Base-by-base conservation (phyloP, 2,329 filamentous ascomycete genomes). In the Aureobasidium namibiae region DNA sequence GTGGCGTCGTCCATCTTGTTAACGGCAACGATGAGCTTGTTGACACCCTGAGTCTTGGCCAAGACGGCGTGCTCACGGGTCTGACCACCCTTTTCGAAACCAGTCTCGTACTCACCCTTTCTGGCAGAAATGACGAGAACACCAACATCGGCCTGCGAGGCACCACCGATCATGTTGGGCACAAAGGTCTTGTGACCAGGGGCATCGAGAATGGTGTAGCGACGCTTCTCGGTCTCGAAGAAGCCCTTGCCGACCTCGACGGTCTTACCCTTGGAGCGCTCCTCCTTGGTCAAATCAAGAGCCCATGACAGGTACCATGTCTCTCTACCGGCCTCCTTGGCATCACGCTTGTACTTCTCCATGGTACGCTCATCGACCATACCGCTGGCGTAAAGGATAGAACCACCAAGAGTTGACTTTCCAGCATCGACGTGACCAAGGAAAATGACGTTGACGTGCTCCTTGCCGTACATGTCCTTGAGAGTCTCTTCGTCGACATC, bases 1-100 rank as follows among this genome's bases (percentile, higher is more conserved):
- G 94, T 99, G 11, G 87, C 80, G 72, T 99, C 94, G 71, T 99
- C 94, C 95, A 99, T 99, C 82, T 99, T 99, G 84, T 99, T 99
- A 72, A 96, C 92, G 56, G 83, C 94, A 31, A 99, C 87, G 46
- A 97, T 81, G 59, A 99, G 82, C 78, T 96, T 96, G 81, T 95
- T 95, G 61, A 99, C 94, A 75, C 94, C 94, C 72, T 96, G 92
- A 0, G 95, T 99, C 78, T 97, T 96, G 66, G 95, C 95, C 71
- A 99, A 82, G 80, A 99, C 90, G 60, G 95, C 94, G 75, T 97
- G 92, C 82, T 99, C 94, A 72, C 94, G 85, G 57, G 94, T 99
- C 75, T 99, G 94, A 38, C 94, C 92, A 63, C 94, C 94, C 79
- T 88, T 89, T 68, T 99, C 94, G 73, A 99, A 99, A 52, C 94